phyloP scores from a whole-genome alignment of 495 filamentous ascomycete genomes.

The Darksidea phi region DNA sequence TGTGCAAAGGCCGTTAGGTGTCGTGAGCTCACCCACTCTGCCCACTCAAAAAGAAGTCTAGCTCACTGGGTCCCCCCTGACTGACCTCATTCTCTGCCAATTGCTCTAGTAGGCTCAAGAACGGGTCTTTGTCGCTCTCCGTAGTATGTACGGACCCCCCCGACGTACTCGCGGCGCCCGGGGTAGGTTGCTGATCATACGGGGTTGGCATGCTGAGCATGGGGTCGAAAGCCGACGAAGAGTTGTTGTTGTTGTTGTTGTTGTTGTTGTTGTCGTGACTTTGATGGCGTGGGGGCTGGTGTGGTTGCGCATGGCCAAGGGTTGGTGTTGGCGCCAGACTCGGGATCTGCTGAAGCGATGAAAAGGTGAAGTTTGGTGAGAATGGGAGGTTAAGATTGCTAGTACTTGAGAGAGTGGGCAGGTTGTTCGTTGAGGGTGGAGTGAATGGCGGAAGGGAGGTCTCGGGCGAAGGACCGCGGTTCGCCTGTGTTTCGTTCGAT shows the following conservation, averaged over 20 bases:
- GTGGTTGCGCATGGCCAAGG: not conserved
- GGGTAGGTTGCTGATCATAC: slow-evolving; percentile 39
- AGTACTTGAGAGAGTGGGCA: not conserved
- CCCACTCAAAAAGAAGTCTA: slow-evolving; percentile 68
- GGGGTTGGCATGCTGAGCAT: slow-evolving; percentile 53
- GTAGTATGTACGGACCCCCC: slow-evolving; percentile 32
- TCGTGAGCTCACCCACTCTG: slow-evolving; percentile 11
- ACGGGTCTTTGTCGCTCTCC: slow-evolving; percentile 69
- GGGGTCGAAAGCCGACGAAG: slow-evolving; percentile 49
- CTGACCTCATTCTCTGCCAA: slow-evolving; percentile 70
- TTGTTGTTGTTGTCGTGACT: not conserved
- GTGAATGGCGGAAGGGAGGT: slow-evolving; percentile 19
- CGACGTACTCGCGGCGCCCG: slow-evolving; percentile 39
- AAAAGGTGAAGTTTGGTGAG: slow-evolving; percentile 43
- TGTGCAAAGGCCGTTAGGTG: too few relatives aligned
- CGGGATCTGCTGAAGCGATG: slow-evolving; percentile 41
- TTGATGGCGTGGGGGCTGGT: not conserved
- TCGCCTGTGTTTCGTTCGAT: slow-evolving; percentile 4
- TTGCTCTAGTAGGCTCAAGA: slow-evolving; percentile 74
- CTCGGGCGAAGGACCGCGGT: slow-evolving; percentile 4
- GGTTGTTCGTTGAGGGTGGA: slow-evolving; percentile 4
- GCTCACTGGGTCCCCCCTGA: slow-evolving; percentile 61
- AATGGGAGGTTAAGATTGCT: slow-evolving; percentile 11
- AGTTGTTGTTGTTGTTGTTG: not conserved
- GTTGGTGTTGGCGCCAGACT: slow-evolving; percentile 12